A percentile compares a stretch with the other conserved stretches of the same genome.
phyloP scores from a whole-genome alignment of 257 asterid species.

The Plectranthus barbatus region DNA sequence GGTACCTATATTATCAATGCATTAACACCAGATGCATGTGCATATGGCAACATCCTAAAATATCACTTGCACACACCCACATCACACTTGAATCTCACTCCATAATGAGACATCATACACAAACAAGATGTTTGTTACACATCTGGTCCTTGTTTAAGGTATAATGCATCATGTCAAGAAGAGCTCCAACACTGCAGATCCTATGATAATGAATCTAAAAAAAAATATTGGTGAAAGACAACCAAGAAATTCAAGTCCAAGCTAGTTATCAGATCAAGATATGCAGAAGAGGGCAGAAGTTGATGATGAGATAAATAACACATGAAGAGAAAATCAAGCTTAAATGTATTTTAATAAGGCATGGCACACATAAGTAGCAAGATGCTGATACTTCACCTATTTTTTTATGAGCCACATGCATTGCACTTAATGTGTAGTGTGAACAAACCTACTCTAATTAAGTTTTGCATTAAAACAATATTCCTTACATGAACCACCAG shows the following conservation, averaged over 20 bases:
- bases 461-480: neutral
- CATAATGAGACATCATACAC: neutral
- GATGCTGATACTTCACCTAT: neutral
- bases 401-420: neutral
- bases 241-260: neutral
- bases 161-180: neutral
- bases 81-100: neutral
- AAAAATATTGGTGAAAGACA: neutral
- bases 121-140: too few relatives aligned
- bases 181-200: neutral
- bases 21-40: constrained; percentile 10
- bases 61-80: neutral
- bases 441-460: neutral
- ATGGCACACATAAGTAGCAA: neutral
- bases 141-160: neutral
- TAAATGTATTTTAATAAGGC: neutral
- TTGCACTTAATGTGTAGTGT: neutral
- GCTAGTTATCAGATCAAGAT: neutral
- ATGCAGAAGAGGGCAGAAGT: neutral
- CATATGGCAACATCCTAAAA: constrained; percentile 2
- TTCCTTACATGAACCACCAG: neutral
- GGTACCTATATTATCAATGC: constrained; percentile 4
- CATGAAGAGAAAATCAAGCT: neutral
- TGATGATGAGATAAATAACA: neutral
- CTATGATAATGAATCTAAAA: neutral